phyloP scores from a whole-genome alignment of 495 filamentous ascomycete genomes.

The Neurospora pannonica region DNA sequence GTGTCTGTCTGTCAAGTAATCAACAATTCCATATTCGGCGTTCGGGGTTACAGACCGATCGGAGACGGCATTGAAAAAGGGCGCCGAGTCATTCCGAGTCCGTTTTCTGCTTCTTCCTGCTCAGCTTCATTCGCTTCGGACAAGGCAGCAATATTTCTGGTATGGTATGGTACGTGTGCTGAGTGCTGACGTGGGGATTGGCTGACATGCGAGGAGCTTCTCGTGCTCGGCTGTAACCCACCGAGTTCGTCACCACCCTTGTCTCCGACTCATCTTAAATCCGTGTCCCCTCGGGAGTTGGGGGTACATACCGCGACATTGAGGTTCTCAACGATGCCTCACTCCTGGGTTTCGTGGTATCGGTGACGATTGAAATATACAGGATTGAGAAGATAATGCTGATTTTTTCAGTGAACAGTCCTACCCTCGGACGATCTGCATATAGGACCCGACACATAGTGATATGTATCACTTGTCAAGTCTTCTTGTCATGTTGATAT shows the following conservation, averaged over 20 bases:
- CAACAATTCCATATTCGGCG: neutral
- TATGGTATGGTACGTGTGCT: neutral
- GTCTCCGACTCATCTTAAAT: neutral
- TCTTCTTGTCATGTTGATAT: neutral
- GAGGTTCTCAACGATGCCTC: neutral
- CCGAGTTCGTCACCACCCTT: neutral
- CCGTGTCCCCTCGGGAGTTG: neutral
- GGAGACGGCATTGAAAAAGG: neutral
- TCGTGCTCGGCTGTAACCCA: neutral
- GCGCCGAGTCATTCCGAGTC: neutral
- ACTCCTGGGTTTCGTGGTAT: neutral
- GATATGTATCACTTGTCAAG: neutral
- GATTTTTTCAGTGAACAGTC: neutral
- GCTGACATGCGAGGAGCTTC: neutral
- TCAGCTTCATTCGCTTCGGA: neutral
- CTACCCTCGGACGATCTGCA: neutral
- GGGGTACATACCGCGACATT: neutral
- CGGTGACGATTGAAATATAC: neutral
- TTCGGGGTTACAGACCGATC: neutral
- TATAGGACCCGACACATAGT: neutral
- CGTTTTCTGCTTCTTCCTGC: neutral
- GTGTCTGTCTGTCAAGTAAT: neutral
- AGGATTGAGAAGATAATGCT: neutral
- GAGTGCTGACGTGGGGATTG: neutral
- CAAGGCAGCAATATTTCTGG: neutral